phyloP scores from a whole-genome alignment of 1,284 basidiomycete species.

The Ceratobasidium sp. region DNA sequence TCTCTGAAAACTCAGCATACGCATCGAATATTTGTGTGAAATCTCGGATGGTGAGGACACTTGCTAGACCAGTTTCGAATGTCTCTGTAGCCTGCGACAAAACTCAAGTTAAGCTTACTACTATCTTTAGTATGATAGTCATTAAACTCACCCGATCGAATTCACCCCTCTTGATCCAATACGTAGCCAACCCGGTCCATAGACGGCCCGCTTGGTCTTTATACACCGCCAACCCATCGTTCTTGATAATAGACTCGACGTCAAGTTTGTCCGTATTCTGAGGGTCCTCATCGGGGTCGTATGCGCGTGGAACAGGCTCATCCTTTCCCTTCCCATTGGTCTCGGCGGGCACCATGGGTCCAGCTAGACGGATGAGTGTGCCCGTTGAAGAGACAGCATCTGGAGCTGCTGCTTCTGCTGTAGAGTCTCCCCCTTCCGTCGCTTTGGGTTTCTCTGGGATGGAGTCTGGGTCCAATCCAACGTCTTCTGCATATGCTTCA shows the following conservation, averaged over 20 bases:
- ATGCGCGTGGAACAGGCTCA: slow-evolving; percentile 57
- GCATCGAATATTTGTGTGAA: slow-evolving; percentile 99
- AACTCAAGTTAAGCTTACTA: not conserved
- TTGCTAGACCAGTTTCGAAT: slow-evolving; percentile 88
- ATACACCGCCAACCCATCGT: slow-evolving; percentile 88
- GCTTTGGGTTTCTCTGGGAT: slow-evolving; percentile 56
- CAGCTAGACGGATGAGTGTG: slow-evolving; percentile 77
- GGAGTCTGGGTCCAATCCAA: slow-evolving; percentile 88
- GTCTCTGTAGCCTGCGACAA: slow-evolving; percentile 73
- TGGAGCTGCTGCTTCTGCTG: slow-evolving; percentile 43
- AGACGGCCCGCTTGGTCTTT: slow-evolving; percentile 96
- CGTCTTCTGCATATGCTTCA: slow-evolving; percentile 90
- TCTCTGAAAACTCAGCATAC: slow-evolving; percentile 94
- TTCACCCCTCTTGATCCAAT: slow-evolving; percentile 97
- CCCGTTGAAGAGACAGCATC: slow-evolving; percentile 67
- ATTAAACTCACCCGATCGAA: slow-evolving; percentile 69
- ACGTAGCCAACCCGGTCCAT: slow-evolving; percentile 97
- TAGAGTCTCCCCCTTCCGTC: slow-evolving; percentile 50
- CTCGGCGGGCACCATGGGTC: slow-evolving; percentile 68
- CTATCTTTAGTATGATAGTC: not conserved
- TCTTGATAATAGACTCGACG: slow-evolving; percentile 84
- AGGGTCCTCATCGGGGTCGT: slow-evolving; percentile 87
- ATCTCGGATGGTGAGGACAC: slow-evolving; percentile 93
- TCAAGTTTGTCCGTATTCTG: slow-evolving; percentile 79
- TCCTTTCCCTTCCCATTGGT: slow-evolving; percentile 55